Evolutionary conservation across 371 early-diverging fungal species (phyloP).

Genomic region (Saksenaea vasiformis): DNA sequence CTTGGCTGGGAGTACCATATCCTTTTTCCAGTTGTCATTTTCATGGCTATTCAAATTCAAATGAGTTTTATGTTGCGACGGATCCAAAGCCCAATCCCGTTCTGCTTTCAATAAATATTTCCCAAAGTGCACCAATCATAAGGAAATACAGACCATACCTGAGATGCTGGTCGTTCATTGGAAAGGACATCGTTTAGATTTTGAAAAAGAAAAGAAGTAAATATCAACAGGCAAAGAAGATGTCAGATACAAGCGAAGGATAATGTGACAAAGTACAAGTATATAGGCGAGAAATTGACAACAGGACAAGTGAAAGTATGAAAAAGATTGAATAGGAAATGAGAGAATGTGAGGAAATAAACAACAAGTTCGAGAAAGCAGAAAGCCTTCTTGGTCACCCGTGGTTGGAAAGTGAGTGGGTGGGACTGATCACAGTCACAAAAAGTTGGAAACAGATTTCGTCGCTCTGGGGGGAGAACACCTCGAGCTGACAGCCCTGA

Average conservation of each 20-base stretch:
- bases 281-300: background rate
- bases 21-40: conserved; percentile 77
- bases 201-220: background rate
- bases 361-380: too few species aligned
- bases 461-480: too few species aligned
- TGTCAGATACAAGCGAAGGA: background rate
- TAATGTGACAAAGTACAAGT: background rate
- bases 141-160: background rate
- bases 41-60: conserved; percentile 47
- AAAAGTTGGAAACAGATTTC: too few species aligned
- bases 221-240: background rate
- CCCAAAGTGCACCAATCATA: background rate
- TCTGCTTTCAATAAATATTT: background rate
- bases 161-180: conserved; percentile 3
- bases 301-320: too few species aligned
- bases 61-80: background rate
- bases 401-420: too few species aligned
- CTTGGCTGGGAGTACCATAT: conserved; percentile 72
- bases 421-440: too few species aligned
- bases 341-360: too few species aligned
- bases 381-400: too few species aligned
- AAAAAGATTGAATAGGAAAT: too few species aligned
- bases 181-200: background rate
- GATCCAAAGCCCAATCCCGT: background rate
- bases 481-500: too few species aligned